phyloP scores from a whole-genome alignment of 805 yeast genomes.

The Lachancea nothofagi region DNA sequence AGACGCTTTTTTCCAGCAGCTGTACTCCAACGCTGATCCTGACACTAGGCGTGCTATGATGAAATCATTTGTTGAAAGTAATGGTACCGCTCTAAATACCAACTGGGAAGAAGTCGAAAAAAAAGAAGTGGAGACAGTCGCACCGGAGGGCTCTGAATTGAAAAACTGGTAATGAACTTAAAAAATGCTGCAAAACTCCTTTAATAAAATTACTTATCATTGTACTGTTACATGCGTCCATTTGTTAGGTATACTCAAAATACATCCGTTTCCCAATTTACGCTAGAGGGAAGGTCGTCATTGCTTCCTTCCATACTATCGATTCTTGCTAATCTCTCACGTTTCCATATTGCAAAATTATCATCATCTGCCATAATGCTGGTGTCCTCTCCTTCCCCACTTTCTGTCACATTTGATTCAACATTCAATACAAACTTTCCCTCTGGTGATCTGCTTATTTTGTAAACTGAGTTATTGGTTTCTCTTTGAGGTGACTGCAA shows the following conservation, averaged over 20 bases:
- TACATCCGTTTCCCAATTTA: conserved; percentile 13
- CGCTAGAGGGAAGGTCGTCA: conserved; percentile 6
- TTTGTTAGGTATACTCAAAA: conserved; percentile 5
- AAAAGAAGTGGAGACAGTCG: conserved; percentile 56
- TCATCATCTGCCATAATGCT: conserved; percentile 29
- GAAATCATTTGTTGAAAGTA: conserved; percentile 90
- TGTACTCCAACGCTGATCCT: conserved; percentile 77
- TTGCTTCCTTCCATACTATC: conserved; percentile 10
- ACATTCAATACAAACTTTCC: conserved; percentile 29
- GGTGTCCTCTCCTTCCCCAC: conserved; percentile 24
- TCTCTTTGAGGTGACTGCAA: conserved; percentile 19
- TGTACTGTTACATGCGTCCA: conserved; percentile 3
- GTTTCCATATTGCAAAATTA: conserved; percentile 28
- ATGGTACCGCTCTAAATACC: conserved; percentile 90
- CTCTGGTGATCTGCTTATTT: conserved; percentile 29
- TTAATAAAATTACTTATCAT: conserved; percentile 1
- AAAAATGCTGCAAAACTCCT: no score
- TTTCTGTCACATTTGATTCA: conserved; percentile 12
- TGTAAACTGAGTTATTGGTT: conserved; percentile 28
- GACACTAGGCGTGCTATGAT: conserved; percentile 92
- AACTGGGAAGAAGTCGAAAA: conserved; percentile 84
- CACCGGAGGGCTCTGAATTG: conserved; percentile 71
- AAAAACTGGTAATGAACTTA: conserved; percentile 53
- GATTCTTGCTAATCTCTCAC: conserved; percentile 29
- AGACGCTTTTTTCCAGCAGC: conserved; percentile 64